Evolutionary conservation across 192 early-diverging fungal species (phyloP), one percentile per base, ranked within the genome.

Genomic region (Coemansia sp.): DNA sequence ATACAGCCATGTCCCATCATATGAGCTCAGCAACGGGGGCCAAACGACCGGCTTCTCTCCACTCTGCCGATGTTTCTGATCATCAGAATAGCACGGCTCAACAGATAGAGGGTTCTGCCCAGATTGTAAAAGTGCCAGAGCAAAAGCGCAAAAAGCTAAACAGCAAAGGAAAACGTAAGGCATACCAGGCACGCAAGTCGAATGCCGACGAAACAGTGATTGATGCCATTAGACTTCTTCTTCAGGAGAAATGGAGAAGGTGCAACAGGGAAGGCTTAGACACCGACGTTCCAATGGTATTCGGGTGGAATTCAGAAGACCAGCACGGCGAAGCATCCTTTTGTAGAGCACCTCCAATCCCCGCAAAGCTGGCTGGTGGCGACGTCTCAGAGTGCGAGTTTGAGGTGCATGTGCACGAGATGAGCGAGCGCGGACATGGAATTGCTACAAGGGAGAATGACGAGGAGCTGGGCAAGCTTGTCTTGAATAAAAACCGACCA

Each of bases 351-450:
- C 66, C 79, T 4, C 79, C 69, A 32, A 38, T 76, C 19, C 69
- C 70, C 6, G 73, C 79, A 16, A 81, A 81, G 67, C 79, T 81
- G 39, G 52, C 73, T 6, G 79, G 74, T 4, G 73, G 54, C 16
- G 64, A 52, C 11, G 63, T 45, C 43, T 43, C 64, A 0, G 74
- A 81, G 6, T 81, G 79, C 59, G 67, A 75, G 48, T 48, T 81
- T 32, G 73, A 76, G 1, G 74, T 76, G 11, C 67, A 72, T 41
- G 67, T 81, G 12, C 70, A 81, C 57, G 79, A 81, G 64, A 40
- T 81, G 44, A 76, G 66, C 7, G 79, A 81, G 65, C 73, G 70
- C 26, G 79, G 79, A 10, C 64, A 67, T 21, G 74, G 79, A 3
- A 61, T 81, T 61, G 79, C 79, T 45, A 76, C 74, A n/a, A 69